Conservation (phyloP, 2,329 filamentous ascomycete species). For the Colletotrichum trifolii region DNA sequence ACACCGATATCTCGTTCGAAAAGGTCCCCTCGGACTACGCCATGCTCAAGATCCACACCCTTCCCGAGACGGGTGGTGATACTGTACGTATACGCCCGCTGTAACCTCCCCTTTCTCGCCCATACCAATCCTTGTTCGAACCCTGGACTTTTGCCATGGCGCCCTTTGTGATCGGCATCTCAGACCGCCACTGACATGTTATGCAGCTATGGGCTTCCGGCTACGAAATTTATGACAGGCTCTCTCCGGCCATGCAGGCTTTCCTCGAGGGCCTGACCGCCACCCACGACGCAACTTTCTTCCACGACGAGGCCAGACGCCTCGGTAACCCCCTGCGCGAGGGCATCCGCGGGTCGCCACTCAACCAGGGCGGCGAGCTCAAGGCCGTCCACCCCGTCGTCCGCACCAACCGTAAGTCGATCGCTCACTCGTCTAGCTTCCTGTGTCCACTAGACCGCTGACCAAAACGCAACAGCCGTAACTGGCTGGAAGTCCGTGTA, state of each 20-base stretch:
- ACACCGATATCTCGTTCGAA: slow-evolving; percentile 56
- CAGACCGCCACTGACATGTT: neutral
- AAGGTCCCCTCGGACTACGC: slow-evolving; percentile 58
- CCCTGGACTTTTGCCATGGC: neutral
- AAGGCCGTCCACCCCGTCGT: slow-evolving; percentile 64
- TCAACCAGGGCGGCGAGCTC: slow-evolving; percentile 66
- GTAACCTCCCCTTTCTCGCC: neutral
- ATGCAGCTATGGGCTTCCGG: slow-evolving; percentile 62
- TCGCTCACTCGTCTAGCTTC: neutral
- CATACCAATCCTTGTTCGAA: slow-evolving; percentile 5
- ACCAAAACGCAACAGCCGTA: slow-evolving; percentile 47
- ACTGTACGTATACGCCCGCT: slow-evolving; percentile 39
- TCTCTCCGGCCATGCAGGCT: slow-evolving; percentile 59
- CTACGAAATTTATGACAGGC: slow-evolving; percentile 65
- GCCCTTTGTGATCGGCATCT: too few relatives aligned
- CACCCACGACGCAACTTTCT: slow-evolving; percentile 61
- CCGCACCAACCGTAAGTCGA: slow-evolving; percentile 61
- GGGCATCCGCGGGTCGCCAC: slow-evolving; percentile 61
- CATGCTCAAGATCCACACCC: slow-evolving; percentile 57
- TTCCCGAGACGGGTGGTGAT: slow-evolving; percentile 56
- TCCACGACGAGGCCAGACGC: slow-evolving; percentile 59
- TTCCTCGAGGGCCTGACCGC: slow-evolving; percentile 62
- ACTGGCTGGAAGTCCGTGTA: slow-evolving; percentile 68
- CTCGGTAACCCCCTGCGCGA: slow-evolving; percentile 58
- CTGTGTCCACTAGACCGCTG: neutral